Conservation (phyloP, 352 stramenopile species). For the Pythium sukuiense region DNA sequence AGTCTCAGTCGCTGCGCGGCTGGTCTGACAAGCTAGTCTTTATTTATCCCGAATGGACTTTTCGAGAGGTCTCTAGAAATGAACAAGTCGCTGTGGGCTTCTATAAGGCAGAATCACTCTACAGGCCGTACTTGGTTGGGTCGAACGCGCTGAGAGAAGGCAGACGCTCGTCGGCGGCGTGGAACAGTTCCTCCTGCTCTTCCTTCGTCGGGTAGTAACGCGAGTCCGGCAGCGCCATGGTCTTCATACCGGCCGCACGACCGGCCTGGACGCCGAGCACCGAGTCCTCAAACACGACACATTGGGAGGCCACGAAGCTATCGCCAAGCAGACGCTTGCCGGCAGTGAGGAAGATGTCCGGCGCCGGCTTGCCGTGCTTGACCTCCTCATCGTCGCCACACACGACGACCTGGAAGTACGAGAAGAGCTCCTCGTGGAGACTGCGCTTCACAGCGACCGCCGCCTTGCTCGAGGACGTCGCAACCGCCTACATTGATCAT, state of each 20-base stretch:
- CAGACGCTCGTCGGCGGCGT: slow-evolving; percentile 62
- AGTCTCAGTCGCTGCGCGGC: neutral
- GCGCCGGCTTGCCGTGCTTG: slow-evolving; percentile 66
- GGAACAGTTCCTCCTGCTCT: slow-evolving; percentile 49
- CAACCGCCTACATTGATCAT: slow-evolving; percentile 37
- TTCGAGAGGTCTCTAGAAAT: neutral
- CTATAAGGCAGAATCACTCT: neutral
- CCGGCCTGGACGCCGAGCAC: slow-evolving; percentile 62
- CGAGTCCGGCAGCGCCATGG: slow-evolving; percentile 67
- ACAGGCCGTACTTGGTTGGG: slow-evolving; percentile 29
- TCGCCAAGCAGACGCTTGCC: slow-evolving; percentile 52
- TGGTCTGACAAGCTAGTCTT: neutral
- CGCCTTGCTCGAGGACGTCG: slow-evolving; percentile 64
- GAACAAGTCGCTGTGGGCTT: neutral
- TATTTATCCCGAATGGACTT: neutral
- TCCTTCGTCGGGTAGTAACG: slow-evolving; percentile 56
- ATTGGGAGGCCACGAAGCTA: slow-evolving; percentile 41
- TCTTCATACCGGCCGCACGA: slow-evolving; percentile 66
- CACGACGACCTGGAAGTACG: slow-evolving; percentile 71
- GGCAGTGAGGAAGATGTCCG: slow-evolving; percentile 80
- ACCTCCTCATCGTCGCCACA: slow-evolving; percentile 75
- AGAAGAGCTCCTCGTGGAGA: slow-evolving; percentile 72
- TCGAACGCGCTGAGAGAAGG: slow-evolving; percentile 63
- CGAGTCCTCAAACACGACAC: slow-evolving; percentile 81
- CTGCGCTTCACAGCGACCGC: slow-evolving; percentile 69